Evolutionary conservation across 1,139 yeast species (phyloP), one percentile per base, ranked within the genome.

Genomic region (Debaryomycetaceae sp.): DNA sequence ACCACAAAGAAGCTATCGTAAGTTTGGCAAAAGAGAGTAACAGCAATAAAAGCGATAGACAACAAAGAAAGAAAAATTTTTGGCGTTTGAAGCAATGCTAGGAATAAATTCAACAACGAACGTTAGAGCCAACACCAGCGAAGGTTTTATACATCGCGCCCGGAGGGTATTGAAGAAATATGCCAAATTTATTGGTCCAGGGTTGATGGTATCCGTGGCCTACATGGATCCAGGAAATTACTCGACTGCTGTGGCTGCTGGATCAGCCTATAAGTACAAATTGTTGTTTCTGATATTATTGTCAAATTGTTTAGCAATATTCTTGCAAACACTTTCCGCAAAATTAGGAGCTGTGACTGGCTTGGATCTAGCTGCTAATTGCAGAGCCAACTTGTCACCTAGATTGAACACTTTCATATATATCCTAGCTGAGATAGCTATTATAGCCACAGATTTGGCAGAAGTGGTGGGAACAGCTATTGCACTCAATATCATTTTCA

Each of bases 161-260:
- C 11, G 5, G 13, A 13, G 31, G 32, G 46, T 53, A 26, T 45
- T 73, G 30, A 59, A 61, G 46, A 83, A 81, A 49, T 86, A 84
- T 59, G 58, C 75, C 40, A 67, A 73, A 49, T 89, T 89, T 61
- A 67, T 89, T 3, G 97, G 98, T 1, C 97, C 97, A 0, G 98
- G 98, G 0, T 74, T 91, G 36, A 83, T 91, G 92, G 95, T 92
- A 22, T 80, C 94, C 17, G 98, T 92, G 38, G 96, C 98, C 0
- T 92, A 91, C 57, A 87, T 92, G 86, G 98, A 92, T 56, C 98
- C 98, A 1, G 98, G 98, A 2, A 92, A 92, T 64, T 92, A 91
- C 63, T 84, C 96, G 26, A 88, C 98, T 2, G 92, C 95, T 30
- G 96, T 92, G 24, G 84, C 96, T 5, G 95, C 94, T 17, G 96